Evolutionary conservation across 176 grass and related monocot species (phyloP).

Genomic region (Aegilops tauschii): DNA sequence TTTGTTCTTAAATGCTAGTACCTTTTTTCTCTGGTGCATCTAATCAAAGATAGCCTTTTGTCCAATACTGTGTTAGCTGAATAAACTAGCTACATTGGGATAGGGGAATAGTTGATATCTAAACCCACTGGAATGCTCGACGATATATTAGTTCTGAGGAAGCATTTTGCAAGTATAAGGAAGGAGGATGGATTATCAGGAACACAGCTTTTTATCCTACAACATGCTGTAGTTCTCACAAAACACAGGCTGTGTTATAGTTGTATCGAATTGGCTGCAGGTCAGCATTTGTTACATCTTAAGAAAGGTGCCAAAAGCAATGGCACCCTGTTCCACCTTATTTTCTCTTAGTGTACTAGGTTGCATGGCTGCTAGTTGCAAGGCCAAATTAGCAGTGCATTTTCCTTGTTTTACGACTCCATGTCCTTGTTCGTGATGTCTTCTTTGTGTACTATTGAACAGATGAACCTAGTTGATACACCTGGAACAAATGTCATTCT

Average conservation of each 20-base stretch:
- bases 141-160: background rate
- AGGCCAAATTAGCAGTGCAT: background rate
- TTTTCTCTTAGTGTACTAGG: background rate
- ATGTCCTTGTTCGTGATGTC: conserved; percentile 10
- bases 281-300: conserved; percentile 2
- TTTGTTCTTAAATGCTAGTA: background rate
- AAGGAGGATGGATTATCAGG: background rate
- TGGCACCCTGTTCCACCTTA: background rate
- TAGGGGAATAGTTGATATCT: background rate
- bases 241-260: background rate
- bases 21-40: background rate
- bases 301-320: conserved; percentile 15
- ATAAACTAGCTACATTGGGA: conserved; percentile 12
- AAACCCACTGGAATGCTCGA: background rate
- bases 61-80: background rate
- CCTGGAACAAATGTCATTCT: conserved; percentile 99
- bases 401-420: conserved; percentile 15
- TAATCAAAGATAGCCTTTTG: conserved; percentile 1
- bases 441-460: conserved; percentile 34
- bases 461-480: conserved; percentile 99
- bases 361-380: conserved; percentile 21
- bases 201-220: conserved; percentile 7
- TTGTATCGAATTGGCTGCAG: background rate
- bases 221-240: background rate
- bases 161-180: conserved; percentile 18